These are phyloP conservation scores for Saturnispora serradocipensis DNA, from an alignment of 805 yeast genomes.

Conservation along the genomic window DNA sequence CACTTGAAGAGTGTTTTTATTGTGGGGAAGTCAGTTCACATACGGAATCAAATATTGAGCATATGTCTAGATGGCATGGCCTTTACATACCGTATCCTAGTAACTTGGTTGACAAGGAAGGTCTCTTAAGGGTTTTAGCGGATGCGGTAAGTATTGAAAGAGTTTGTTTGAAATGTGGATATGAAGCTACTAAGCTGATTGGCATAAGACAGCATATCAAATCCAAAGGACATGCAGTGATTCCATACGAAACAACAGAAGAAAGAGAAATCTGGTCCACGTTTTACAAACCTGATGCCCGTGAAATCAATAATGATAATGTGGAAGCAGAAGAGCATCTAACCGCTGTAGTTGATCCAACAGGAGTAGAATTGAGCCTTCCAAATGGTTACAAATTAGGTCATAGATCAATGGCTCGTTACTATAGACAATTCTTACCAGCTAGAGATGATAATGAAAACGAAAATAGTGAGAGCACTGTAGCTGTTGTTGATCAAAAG, in stretches of 20 bases:
- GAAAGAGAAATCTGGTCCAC: constrained; percentile 62
- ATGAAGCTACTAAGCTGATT: constrained; percentile 67
- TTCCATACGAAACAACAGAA: constrained; percentile 77
- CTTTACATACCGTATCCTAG: constrained; percentile 78
- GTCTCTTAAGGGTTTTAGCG: constrained; percentile 61
- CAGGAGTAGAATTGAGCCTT: constrained; percentile 55
- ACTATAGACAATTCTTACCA: constrained; percentile 51
- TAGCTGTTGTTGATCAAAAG: constrained; percentile 14
- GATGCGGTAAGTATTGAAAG: constrained; percentile 72
- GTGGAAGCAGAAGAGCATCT: constrained; percentile 20
- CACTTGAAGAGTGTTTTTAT: constrained; percentile 39
- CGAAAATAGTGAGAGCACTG: constrained; percentile 46
- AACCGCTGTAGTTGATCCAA: constrained; percentile 21
- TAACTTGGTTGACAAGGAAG: constrained; percentile 57
- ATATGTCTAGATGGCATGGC: constrained; percentile 76
- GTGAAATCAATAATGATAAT: background rate
- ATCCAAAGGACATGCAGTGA: constrained; percentile 75
- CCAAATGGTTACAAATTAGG: constrained; percentile 76
- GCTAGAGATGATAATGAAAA: constrained; percentile 41
- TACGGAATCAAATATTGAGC: constrained; percentile 42
- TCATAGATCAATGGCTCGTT: constrained; percentile 62
- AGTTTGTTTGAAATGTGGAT: constrained; percentile 72
- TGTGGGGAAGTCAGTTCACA: constrained; percentile 35
- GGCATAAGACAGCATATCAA: constrained; percentile 83
- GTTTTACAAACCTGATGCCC: constrained; percentile 57